phyloP scores from a whole-genome alignment of 2,329 filamentous ascomycete species.

The Magnaporthiopsis poae region DNA sequence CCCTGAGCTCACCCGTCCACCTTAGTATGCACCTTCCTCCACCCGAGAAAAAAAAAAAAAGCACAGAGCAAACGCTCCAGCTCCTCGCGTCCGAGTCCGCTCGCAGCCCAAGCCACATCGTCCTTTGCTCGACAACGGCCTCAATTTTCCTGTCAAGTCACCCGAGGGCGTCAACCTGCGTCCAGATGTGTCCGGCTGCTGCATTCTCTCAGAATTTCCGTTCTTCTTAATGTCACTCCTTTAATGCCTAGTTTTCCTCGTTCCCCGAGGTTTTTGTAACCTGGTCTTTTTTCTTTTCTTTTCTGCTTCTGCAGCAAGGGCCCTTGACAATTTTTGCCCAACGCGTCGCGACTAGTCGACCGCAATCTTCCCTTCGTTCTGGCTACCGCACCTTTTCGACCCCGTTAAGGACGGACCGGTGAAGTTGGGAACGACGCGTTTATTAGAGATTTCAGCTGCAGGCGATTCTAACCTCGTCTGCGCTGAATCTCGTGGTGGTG shows the following conservation, averaged over 20 bases:
- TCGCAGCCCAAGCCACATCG: neutral
- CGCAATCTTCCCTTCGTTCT: constrained; percentile 9
- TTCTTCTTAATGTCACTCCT: constrained; percentile 14
- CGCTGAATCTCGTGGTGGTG: constrained; percentile 49
- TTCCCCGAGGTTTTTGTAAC: neutral
- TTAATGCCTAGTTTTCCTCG: constrained; percentile 12
- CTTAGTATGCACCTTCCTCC: neutral
- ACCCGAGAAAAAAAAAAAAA: neutral
- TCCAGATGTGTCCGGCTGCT: constrained; percentile 13
- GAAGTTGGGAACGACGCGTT: constrained; percentile 3
- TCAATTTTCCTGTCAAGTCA: neutral
- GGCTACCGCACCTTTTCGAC: constrained; percentile 7
- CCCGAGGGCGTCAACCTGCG: neutral
- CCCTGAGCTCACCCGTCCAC: neutral
- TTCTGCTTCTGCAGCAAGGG: neutral
- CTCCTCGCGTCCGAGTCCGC: constrained; percentile 6
- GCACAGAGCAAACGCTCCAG: neutral
- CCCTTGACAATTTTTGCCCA: constrained; percentile 5
- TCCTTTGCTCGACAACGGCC: neutral
- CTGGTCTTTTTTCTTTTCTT: neutral
- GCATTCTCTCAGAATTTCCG: constrained; percentile 7
- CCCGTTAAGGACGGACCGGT: neutral
- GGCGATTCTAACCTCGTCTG: constrained; percentile 51
- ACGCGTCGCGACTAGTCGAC: constrained; percentile 10
- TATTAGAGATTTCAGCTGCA: constrained; percentile 45